phyloP scores from a whole-genome alignment of 1,284 basidiomycete species.

The Anthracocystis panici-leucophaei region DNA sequence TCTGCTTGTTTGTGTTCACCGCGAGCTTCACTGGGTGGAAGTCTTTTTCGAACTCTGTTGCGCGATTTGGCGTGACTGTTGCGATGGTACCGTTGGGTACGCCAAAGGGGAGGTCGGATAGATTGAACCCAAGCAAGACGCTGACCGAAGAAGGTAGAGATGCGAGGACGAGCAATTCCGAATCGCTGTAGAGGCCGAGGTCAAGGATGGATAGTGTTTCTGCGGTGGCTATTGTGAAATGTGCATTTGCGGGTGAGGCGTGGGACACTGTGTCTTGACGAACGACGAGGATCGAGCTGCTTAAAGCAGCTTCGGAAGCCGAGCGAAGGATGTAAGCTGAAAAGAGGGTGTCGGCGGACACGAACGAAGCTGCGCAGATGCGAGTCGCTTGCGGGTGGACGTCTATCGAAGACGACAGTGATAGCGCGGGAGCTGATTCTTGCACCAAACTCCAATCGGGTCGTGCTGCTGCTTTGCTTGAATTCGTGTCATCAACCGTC shows the following conservation, averaged over 20 bases:
- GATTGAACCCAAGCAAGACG: conserved; percentile 17
- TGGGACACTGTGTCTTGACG: conserved; percentile 2
- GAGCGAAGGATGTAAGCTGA: conserved; percentile 16
- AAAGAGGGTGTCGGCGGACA: conserved; percentile 5
- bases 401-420: conserved; percentile 15
- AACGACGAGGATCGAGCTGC: conserved; percentile 12
- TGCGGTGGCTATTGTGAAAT: conserved; percentile 4
- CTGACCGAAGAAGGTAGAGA: conserved; percentile 1
- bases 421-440: conserved; percentile 19
- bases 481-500: not conserved
- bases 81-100: not conserved
- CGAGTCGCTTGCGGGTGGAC: not conserved
- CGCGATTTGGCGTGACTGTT: conserved; percentile 11
- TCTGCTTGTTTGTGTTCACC: conserved; percentile 44
- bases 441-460: not conserved
- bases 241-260: not conserved
- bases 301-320: not conserved
- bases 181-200: conserved; percentile 26
- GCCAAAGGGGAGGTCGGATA: conserved; percentile 17
- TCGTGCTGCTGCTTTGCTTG: not conserved
- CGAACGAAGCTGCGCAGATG: conserved; percentile 10
- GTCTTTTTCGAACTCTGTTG: conserved; percentile 28
- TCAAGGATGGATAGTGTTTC: conserved; percentile 23
- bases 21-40: conserved; percentile 28
- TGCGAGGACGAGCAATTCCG: conserved; percentile 34